Percentiles rank a stretch among this genome's conserved stretches.
These are phyloP conservation scores for Lecanicillium sp. DNA, from an alignment of 2,329 filamentous ascomycete species.

Conservation along the genomic window DNA sequence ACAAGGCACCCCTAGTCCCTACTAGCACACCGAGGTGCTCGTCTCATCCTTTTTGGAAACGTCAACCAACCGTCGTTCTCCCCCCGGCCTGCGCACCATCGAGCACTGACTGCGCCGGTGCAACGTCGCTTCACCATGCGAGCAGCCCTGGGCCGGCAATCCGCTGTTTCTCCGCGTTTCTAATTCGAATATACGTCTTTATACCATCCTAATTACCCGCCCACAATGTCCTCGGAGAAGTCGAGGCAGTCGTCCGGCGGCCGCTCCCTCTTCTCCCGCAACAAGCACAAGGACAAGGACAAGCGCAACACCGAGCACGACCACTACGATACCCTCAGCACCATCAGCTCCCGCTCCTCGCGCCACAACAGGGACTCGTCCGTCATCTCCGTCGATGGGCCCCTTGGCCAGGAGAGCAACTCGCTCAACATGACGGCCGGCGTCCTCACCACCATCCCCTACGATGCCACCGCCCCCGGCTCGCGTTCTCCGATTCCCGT, in stretches of 20 bases:
- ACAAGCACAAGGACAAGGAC: slow-evolving; percentile 63
- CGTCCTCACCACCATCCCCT: slow-evolving; percentile 81
- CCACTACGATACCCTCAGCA: slow-evolving; percentile 52
- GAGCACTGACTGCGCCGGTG: background rate
- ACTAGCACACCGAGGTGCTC: too few species aligned
- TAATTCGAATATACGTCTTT: slow-evolving; percentile 3
- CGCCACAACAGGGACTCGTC: slow-evolving; percentile 70
- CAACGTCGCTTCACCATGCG: slow-evolving; percentile 26
- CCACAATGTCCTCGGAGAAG: slow-evolving; percentile 65
- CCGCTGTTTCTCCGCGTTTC: slow-evolving; percentile 24
- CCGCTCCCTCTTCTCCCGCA: slow-evolving; percentile 82
- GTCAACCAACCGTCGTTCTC: too few species aligned
- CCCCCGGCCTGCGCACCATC: slow-evolving; percentile 12
- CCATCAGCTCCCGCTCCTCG: slow-evolving; percentile 61
- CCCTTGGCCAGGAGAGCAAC: slow-evolving; percentile 54
- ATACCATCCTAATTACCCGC: background rate
- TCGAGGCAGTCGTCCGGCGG: slow-evolving; percentile 68
- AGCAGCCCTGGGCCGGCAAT: slow-evolving; percentile 29
- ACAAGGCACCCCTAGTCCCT: too few species aligned
- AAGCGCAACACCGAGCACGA: slow-evolving; percentile 57
- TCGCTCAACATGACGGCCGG: slow-evolving; percentile 72
- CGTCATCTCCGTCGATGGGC: slow-evolving; percentile 61
- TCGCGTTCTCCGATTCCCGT: slow-evolving; percentile 62
- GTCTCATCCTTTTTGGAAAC: too few species aligned
- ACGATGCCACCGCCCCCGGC: slow-evolving; percentile 62